phyloP scores from a whole-genome alignment of 768 basidiomycete genomes.

The Russula lepida region DNA sequence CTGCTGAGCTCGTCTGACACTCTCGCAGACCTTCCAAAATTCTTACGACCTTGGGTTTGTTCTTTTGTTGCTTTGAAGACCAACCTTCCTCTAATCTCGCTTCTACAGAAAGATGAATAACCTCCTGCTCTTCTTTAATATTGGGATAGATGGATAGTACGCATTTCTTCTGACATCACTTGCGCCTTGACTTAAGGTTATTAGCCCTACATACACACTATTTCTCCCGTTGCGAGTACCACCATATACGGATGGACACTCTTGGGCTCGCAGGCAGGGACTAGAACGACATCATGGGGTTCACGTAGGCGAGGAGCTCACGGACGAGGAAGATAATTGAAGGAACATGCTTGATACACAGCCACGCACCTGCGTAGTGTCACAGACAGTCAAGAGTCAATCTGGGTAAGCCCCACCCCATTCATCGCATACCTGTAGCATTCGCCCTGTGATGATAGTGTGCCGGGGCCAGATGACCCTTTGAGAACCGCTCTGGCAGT shows the following conservation, averaged over 20 bases:
- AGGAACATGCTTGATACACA: background rate
- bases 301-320: slow-evolving; percentile 74
- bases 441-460: slow-evolving; percentile 44
- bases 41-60: slow-evolving; percentile 82
- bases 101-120: slow-evolving; percentile 49
- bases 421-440: background rate
- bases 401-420: slow-evolving; percentile 18
- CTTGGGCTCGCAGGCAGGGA: slow-evolving; percentile 67
- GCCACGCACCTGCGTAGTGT: background rate
- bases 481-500: slow-evolving; percentile 27
- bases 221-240: slow-evolving; percentile 70
- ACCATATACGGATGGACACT: slow-evolving; percentile 78
- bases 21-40: slow-evolving; percentile 65
- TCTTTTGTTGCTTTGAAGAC: background rate
- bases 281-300: slow-evolving; percentile 55
- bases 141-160: slow-evolving; percentile 74
- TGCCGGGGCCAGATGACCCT: slow-evolving; percentile 90
- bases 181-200: background rate
- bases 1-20: background rate
- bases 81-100: background rate
- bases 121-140: slow-evolving; percentile 78
- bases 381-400: background rate
- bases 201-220: slow-evolving; percentile 70
- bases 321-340: slow-evolving; percentile 58
- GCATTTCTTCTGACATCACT: slow-evolving; percentile 28